These are phyloP conservation scores for Ceratobasidium sp. DNA, from an alignment of 1,284 basidiomycete species.

Conservation along the genomic window DNA sequence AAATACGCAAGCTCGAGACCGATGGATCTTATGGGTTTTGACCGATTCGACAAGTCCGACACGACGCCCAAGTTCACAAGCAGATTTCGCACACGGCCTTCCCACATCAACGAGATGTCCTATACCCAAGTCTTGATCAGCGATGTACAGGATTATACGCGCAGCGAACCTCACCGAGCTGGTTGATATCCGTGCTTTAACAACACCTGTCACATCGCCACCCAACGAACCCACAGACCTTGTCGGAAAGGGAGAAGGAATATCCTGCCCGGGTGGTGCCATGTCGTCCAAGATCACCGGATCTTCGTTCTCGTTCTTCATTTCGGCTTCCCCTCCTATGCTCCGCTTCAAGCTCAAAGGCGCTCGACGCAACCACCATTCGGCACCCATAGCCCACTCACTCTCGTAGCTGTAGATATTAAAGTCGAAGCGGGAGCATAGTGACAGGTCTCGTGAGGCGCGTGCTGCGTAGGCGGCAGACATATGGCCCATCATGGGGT, in stretches of 20 bases:
- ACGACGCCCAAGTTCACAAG: conserved; percentile 89
- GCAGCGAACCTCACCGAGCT: conserved; percentile 71
- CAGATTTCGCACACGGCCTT: conserved; percentile 90
- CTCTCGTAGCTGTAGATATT: conserved; percentile 97
- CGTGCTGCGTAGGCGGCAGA: conserved; percentile 91
- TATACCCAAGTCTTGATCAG: conserved; percentile 52
- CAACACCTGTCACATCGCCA: conserved; percentile 66
- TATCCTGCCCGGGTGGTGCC: conserved; percentile 38
- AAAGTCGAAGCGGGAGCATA: conserved; percentile 94
- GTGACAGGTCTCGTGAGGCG: conserved; percentile 85
- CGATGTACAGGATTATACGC: neutral
- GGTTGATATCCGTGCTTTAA: conserved; percentile 90
- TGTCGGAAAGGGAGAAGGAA: conserved; percentile 52
- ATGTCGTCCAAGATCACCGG: conserved; percentile 33
- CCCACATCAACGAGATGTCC: conserved; percentile 93
- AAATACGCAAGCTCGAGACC: conserved; percentile 94
- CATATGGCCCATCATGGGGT: conserved; percentile 96
- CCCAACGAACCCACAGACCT: conserved; percentile 57
- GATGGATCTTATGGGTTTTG: conserved; percentile 86
- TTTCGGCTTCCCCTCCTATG: neutral
- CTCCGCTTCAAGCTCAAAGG: neutral
- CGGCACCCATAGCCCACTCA: conserved; percentile 93
- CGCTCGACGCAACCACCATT: conserved; percentile 84
- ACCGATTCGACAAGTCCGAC: conserved; percentile 84
- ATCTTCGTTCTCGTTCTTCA: conserved; percentile 6